Evolutionary conservation across 306 rosid genomes (phyloP).

Genomic region (Canavalia ensiformis): DNA sequence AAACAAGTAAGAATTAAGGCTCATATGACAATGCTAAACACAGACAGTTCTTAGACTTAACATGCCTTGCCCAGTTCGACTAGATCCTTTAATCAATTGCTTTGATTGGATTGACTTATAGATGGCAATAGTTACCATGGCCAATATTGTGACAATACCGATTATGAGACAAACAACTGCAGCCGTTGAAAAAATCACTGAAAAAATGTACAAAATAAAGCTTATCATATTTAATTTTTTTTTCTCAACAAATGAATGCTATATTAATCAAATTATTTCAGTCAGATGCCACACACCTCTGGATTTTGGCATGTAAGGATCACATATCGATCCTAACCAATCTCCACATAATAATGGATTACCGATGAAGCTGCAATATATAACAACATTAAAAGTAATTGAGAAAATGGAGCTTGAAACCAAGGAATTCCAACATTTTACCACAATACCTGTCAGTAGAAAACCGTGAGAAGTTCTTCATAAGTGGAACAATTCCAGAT

Average conservation of each 20-base stretch:
- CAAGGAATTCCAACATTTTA: background rate
- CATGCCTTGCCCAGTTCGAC: slow-evolving; percentile 13
- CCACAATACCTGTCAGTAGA: slow-evolving; percentile 21
- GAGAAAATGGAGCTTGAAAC: background rate
- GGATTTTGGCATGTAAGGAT: slow-evolving; percentile 21
- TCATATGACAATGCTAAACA: background rate
- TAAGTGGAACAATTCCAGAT: slow-evolving; percentile 18
- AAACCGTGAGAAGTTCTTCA: slow-evolving; percentile 37
- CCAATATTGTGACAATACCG: slow-evolving; percentile 10
- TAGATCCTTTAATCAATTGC: slow-evolving; percentile 7
- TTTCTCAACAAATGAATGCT: background rate
- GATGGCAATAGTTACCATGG: slow-evolving; percentile 18
- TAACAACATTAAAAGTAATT: background rate
- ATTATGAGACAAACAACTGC: slow-evolving; percentile 23
- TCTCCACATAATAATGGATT: slow-evolving; percentile 30
- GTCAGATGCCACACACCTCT: slow-evolving; percentile 23
- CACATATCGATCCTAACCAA: slow-evolving; percentile 36
- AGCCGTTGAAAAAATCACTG: slow-evolving; percentile 23
- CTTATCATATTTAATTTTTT: background rate
- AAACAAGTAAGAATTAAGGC: background rate
- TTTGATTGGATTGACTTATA: slow-evolving; percentile 21
- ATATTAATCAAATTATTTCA: background rate
- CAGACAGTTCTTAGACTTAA: background rate
- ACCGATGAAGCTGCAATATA: slow-evolving; percentile 25
- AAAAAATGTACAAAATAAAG: background rate